Conservation (phyloP, 2,329 filamentous ascomycete genomes). For the Stachybotrys echinatus region DNA sequence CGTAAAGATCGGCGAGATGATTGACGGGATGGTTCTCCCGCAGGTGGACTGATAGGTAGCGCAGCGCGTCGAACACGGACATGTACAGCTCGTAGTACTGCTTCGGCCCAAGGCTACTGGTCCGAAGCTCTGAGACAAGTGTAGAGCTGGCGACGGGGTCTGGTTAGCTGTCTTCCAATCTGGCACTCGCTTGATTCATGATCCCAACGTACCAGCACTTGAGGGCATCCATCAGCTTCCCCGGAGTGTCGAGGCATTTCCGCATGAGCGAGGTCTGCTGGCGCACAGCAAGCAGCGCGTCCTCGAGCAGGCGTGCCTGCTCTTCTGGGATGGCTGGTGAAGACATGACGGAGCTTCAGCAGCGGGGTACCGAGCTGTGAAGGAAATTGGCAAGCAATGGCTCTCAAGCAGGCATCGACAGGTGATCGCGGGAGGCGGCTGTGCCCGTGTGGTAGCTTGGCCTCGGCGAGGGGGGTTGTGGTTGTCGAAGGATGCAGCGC, state of each 20-base stretch:
- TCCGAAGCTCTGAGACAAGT: constrained; percentile 95
- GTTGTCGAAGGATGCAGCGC: constrained; percentile 17
- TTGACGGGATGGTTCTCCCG: constrained; percentile 97
- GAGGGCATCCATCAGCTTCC: constrained; percentile 98
- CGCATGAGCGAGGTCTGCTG: constrained; percentile 97
- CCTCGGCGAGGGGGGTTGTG: constrained; percentile 10
- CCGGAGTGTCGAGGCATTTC: constrained; percentile 92
- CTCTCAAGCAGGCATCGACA: constrained; percentile 18
- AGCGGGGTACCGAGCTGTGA: constrained; percentile 24
- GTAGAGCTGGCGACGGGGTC: constrained; percentile 64
- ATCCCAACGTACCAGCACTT: constrained; percentile 83
- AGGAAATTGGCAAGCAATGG: constrained; percentile 10
- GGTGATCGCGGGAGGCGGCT: constrained; percentile 12
- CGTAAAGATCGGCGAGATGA: constrained; percentile 95
- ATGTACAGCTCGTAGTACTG: constrained; percentile 99
- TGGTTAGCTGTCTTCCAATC: constrained; percentile 2
- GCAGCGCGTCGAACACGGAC: constrained; percentile 95
- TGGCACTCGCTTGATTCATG: background rate
- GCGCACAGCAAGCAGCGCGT: constrained; percentile 92
- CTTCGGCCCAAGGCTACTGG: constrained; percentile 94
- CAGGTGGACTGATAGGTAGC: constrained; percentile 92
- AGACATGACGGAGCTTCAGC: constrained; percentile 29
- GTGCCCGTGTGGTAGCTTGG: constrained; percentile 8
- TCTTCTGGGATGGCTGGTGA: constrained; percentile 66
- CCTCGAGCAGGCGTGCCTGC: constrained; percentile 89